Conservation (phyloP, 169 alveolate genomes). For the Eimeria maxima region DNA sequence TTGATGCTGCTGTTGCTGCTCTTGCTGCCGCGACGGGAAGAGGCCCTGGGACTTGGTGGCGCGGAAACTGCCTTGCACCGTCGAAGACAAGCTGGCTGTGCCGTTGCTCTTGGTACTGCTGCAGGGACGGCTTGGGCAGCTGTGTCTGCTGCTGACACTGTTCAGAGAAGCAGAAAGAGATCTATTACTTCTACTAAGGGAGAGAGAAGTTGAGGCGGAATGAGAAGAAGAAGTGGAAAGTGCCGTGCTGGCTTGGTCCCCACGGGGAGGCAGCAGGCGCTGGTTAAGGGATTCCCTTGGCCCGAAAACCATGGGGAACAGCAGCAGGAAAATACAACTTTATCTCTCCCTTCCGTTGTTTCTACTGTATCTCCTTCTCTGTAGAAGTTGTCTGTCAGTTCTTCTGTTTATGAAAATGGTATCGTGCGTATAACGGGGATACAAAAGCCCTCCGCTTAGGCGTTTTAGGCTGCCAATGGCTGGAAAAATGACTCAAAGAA, state of each 20-base stretch:
- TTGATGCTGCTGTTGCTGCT: not conserved
- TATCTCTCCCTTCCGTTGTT: not conserved
- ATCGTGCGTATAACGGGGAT: too few species aligned
- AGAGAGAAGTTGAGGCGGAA: not conserved
- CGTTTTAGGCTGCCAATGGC: too few species aligned
- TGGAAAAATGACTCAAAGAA: too few species aligned
- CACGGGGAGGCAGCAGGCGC: conserved; percentile 1
- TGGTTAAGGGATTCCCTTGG: conserved; percentile 25
- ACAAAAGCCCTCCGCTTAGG: too few species aligned
- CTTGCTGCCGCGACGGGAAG: not conserved
- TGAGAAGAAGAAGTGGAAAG: not conserved
- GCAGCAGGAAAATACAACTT: not conserved
- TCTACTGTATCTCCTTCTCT: not conserved
- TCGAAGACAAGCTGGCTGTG: not conserved
- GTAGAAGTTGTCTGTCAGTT: not conserved
- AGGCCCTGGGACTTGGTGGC: conserved; percentile 24
- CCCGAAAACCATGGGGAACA: conserved; percentile 39
- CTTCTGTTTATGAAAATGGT: not conserved
- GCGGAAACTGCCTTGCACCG: conserved; percentile 1
- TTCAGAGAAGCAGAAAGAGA: not conserved
- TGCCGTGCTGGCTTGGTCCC: conserved; percentile 13
- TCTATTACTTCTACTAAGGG: not conserved
- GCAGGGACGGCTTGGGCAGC: not conserved
- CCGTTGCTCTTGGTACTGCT: conserved; percentile 17
- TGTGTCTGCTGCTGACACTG: conserved; percentile 6